Percentiles rank a stretch among this genome's conserved stretches.
Evolutionary conservation across 2,329 filamentous ascomycete genomes (phyloP).

Genomic region (Beauveria rudraprayagi): DNA sequence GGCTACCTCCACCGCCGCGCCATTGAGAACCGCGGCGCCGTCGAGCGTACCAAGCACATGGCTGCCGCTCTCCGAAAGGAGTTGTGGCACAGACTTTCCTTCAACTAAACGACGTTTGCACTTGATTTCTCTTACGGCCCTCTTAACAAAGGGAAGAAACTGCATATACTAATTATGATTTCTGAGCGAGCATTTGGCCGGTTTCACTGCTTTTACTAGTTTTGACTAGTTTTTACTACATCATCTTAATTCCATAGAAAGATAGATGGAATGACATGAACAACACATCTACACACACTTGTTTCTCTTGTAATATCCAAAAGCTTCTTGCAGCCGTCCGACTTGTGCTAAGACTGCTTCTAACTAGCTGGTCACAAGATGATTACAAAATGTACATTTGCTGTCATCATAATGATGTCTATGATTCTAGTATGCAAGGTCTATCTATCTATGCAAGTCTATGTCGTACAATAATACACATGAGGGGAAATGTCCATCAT

Average conservation of each 20-base stretch:
- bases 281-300: background rate
- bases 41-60: constrained; percentile 18
- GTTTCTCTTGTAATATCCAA: background rate
- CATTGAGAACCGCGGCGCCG: constrained; percentile 18
- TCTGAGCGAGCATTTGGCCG: constrained; percentile 6
- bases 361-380: background rate
- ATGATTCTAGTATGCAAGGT: background rate
- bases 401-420: background rate
- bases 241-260: background rate
- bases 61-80: constrained; percentile 22
- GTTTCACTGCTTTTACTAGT: background rate
- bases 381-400: background rate
- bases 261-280: background rate
- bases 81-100: constrained; percentile 19
- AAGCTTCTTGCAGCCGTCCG: background rate
- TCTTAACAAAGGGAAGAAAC: background rate
- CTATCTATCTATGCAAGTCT: background rate
- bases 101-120: background rate
- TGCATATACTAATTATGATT: constrained; percentile 6
- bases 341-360: background rate
- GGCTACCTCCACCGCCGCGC: constrained; percentile 16
- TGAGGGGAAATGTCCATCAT: background rate
- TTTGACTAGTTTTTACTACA: background rate
- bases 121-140: background rate
- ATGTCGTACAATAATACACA: background rate